Evolutionary conservation across 2,329 filamentous ascomycete genomes (phyloP).

Genomic region (Penicillium sp.): DNA sequence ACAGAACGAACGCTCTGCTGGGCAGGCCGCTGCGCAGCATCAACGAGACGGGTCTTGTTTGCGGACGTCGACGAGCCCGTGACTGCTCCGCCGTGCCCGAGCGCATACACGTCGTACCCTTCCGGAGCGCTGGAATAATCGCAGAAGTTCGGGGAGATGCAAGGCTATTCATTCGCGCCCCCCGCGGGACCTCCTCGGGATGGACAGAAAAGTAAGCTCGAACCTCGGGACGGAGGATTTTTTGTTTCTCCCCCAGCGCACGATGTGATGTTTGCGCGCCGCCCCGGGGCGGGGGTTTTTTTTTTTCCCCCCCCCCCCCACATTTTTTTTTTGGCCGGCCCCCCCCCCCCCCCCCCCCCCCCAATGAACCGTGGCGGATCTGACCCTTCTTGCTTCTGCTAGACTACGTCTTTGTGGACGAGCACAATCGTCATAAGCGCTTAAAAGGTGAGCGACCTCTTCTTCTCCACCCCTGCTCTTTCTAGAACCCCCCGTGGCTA

Average conservation of each 20-base stretch:
- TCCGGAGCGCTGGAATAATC: too few relatives aligned
- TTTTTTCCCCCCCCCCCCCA: too few relatives aligned
- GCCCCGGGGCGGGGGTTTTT: too few relatives aligned
- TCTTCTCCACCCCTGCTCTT: background rate
- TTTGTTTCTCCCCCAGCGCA: constrained; percentile 31
- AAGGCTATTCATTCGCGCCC: constrained; percentile 70
- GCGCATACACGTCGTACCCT: background rate
- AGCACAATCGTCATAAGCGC: constrained; percentile 96
- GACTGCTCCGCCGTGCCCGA: too few relatives aligned
- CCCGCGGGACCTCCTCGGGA: constrained; percentile 60
- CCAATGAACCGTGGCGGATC: background rate
- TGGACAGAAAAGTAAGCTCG: constrained; percentile 68
- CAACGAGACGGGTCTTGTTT: too few relatives aligned
- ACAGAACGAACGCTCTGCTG: too few relatives aligned
- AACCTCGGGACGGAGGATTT: too few relatives aligned
- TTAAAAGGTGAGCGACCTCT: constrained; percentile 65
- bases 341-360: too few relatives aligned
- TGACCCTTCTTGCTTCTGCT: constrained; percentile 5
- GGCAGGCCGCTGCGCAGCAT: too few relatives aligned
- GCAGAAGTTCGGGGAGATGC: constrained; percentile 43
- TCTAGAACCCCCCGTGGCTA: background rate
- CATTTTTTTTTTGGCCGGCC: too few relatives aligned
- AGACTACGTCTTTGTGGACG: constrained; percentile 99
- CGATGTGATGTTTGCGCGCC: too few relatives aligned
- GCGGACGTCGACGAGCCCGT: too few relatives aligned